Evolutionary conservation across 768 basidiomycete species (phyloP), one percentile per base, ranked within the genome.

Genomic region (Trametes cingulata): DNA sequence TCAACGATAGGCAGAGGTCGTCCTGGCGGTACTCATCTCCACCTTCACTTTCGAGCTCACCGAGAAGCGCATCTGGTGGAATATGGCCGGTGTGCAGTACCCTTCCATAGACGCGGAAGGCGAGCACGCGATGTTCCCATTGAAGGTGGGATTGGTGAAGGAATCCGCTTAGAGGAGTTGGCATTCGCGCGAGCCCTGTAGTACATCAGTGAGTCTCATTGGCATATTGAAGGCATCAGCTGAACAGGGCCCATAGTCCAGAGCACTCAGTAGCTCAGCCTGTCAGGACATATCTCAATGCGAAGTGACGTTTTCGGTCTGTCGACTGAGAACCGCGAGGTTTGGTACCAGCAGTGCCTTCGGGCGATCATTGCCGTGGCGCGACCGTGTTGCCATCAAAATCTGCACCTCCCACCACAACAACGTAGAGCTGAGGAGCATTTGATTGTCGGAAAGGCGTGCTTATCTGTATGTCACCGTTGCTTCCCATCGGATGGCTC

Each of bases 201-300:
- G n/a, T n/a, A n/a, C n/a, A n/a, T n/a, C n/a, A n/a, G n/a, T n/a
- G n/a, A n/a, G n/a, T n/a, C n/a, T n/a, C n/a, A n/a, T n/a, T n/a
- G n/a, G n/a, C n/a, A n/a, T n/a, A n/a, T n/a, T n/a, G n/a, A n/a
- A n/a, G n/a, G n/a, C n/a, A n/a, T n/a, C n/a, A n/a, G n/a, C n/a
- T n/a, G n/a, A n/a, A n/a, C n/a, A n/a, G n/a, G n/a, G n/a, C n/a
- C n/a, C n/a, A n/a, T n/a, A n/a, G n/a, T n/a, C n/a, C n/a, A n/a
- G n/a, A n/a, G n/a, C n/a, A n/a, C n/a, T n/a, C n/a, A n/a, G n/a
- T n/a, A 41, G 25, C 52, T 50, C 39, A 41, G n/a, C n/a, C n/a
- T 19, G 43, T 53, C n/a, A 20, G 35, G 1, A 77, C 77, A 0
- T 61, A 80, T 22, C 76, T 78, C 56, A 75, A 71, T 6, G 66